These are phyloP conservation scores for Pleomassaria siparia DNA, from an alignment of 2,329 filamentous ascomycete genomes.

Conservation along the genomic window DNA sequence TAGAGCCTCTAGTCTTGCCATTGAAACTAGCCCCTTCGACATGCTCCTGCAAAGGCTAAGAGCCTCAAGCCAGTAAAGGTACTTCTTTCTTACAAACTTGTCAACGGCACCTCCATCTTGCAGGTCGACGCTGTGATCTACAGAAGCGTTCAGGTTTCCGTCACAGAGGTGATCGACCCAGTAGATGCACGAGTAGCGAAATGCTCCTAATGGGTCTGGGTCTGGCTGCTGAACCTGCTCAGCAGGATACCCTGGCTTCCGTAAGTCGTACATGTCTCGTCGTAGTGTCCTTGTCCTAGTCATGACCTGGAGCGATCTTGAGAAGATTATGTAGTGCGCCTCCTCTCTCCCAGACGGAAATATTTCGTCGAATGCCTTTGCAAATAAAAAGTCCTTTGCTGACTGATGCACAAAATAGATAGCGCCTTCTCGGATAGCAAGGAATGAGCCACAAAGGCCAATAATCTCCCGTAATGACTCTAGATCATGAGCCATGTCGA, in stretches of 20 bases:
- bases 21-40: slow-evolving; percentile 10
- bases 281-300: slow-evolving; percentile 15
- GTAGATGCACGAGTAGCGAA: slow-evolving; percentile 31
- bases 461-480: background rate
- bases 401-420: slow-evolving; percentile 44
- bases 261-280: slow-evolving; percentile 26
- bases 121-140: background rate
- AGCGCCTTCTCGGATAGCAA: background rate
- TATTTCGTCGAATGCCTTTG: slow-evolving; percentile 20
- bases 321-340: slow-evolving; percentile 6
- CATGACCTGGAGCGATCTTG: slow-evolving; percentile 33
- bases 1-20: slow-evolving; percentile 10
- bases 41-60: slow-evolving; percentile 6
- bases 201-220: slow-evolving; percentile 24
- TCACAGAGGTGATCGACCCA: slow-evolving; percentile 37
- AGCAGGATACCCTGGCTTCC: slow-evolving; percentile 15
- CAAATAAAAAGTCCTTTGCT: slow-evolving; percentile 45
- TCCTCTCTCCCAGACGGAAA: slow-evolving; percentile 31
- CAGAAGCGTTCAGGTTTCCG: slow-evolving; percentile 2
- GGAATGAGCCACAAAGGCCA: slow-evolving; percentile 1
- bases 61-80: slow-evolving; percentile 8
- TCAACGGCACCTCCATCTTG: slow-evolving; percentile 8
- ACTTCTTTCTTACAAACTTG: slow-evolving; percentile 8
- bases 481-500: background rate
- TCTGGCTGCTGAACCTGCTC: slow-evolving; percentile 19